Evolutionary conservation across 2,329 filamentous ascomycete genomes (phyloP), one percentile per base, ranked within the genome.

Genomic region (Verticillium dahliae): DNA sequence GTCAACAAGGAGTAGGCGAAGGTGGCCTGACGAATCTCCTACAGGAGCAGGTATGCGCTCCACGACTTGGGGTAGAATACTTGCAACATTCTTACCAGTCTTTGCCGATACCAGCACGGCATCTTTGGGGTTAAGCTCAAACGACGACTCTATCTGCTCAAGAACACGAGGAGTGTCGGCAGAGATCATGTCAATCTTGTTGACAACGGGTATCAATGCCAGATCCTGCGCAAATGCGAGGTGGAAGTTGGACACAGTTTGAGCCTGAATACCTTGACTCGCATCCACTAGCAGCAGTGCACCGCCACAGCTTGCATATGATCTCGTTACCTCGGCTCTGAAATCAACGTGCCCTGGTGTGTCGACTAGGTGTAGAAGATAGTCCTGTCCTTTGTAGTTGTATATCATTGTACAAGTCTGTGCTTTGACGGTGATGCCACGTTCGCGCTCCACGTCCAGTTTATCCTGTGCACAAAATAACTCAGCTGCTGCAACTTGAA

Each of bases 361-460:
- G 74, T 99, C 95, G 62, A 99, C 93, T 34, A 99, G 83, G 75
- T 99, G 95, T 35, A 99, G 81, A 61, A 99, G 83, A 73, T 98
- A 98, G 74, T 99, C 95, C 37, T 90, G 80, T 15, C 90, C 93
- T 18, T 89, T 80, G 77, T 97, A 81, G 34, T 90, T 92, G 80
- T 97, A 97, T 59, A 99, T 85, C 95, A 99, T 99, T 61, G 90
- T 95, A 76, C 95, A 98, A 62, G 95, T 98, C 80, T 99, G 95
- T 61, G 95, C 95, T 80, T 99, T 99, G 74, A 99, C 95, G 0
- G 95, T 99, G 73, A 99, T 99, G 64, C 95, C 95, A 45, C 95
- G 86, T 76, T 66, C 92, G 59, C 95, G 84, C 78, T 99, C 95
- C 61, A 99, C 95, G 73, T 99, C 95, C 39, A 99, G 85, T 74